Conservation (phyloP, 305 asterid species). For the Fraxinus platypoda region DNA sequence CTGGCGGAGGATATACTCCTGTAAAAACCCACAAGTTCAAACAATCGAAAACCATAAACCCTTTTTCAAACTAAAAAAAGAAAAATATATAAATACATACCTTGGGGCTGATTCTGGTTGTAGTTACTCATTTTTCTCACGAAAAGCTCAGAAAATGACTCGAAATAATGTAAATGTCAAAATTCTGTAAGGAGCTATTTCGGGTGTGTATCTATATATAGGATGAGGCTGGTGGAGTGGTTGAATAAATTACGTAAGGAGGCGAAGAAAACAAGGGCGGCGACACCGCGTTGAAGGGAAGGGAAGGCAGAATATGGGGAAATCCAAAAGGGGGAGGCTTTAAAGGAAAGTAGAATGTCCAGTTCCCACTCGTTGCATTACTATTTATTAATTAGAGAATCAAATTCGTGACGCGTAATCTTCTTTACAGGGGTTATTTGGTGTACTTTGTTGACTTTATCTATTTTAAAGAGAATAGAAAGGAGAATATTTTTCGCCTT, state of each 20-base stretch:
- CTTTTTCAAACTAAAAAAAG: too few relatives aligned
- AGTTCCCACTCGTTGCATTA: too few relatives aligned
- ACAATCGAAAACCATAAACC: neutral
- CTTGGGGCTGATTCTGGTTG: constrained; percentile 30
- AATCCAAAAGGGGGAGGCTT: neutral
- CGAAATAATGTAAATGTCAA: neutral
- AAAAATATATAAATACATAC: constrained; percentile 8
- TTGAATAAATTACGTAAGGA: constrained; percentile 15
- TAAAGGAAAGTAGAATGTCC: too few relatives aligned
- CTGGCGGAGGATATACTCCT: constrained; percentile 36
- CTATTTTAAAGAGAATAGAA: too few relatives aligned
- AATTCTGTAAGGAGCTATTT: neutral
- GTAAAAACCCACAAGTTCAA: neutral
- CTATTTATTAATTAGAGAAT: neutral
- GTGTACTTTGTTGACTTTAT: neutral
- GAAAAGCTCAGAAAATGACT: neutral
- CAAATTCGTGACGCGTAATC: constrained; percentile 28
- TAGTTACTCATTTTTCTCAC: constrained; percentile 22
- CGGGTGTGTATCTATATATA: neutral
- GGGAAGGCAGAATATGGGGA: constrained; percentile 25
- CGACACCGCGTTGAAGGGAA: constrained; percentile 35
- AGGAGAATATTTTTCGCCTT: neutral
- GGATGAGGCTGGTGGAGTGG: neutral
- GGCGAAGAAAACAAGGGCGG: constrained; percentile 31
- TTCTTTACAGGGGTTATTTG: neutral